Base-by-base conservation (phyloP, 768 basidiomycete genomes). In the Strobilomyces dryophilus region DNA sequence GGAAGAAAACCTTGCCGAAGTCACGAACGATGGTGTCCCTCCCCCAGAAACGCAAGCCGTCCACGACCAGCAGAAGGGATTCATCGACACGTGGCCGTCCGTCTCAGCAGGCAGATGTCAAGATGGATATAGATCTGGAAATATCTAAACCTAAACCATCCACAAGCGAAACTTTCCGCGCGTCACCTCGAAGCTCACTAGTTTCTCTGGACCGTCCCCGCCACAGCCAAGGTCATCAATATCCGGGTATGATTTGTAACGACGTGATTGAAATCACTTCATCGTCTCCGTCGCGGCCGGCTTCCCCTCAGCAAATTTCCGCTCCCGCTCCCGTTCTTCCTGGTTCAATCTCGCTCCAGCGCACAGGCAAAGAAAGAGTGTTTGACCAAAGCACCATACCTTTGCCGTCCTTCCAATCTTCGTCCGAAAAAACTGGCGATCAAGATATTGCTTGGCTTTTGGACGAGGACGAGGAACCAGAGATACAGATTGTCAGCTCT, bases 391-490 rank as follows among this genome's bases (percentile, higher is more conserved):
- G 49, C 32, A 5, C 35, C 17, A 42, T 45, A 20, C 43, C 41
- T n/a, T 18, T 46, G 8, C 29, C 53, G 15, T n/a, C 48, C 18
- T 17, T 35, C n/a, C 12, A 45, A 29, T 9, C 48, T 17, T 51
- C 45, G 17, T 18, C 48, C 10, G 21, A 40, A 48, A 53, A 31
- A 27, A 44, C 40, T 14, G 54, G 49, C 17, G 64, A 72, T 35
- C 66, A 75, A 45, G 75, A 75, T 59, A 83, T 87, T 70, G 77
- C 80, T 2, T 87, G 85, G 85, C 70, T 89, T 20, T 65, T 87
- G 10, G 83, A 24, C 24, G 24, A 83, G 52, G 84, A 86, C 47
- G 84, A 76, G n/a, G 74, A 85, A 42, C 74, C 73, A 10, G 72
- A 74, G 41, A 71, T 84, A 57, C 73, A 76, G 52, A 77, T 84